Conservation (phyloP, 345 rosid species). For the Gossypium rotundifolium region DNA sequence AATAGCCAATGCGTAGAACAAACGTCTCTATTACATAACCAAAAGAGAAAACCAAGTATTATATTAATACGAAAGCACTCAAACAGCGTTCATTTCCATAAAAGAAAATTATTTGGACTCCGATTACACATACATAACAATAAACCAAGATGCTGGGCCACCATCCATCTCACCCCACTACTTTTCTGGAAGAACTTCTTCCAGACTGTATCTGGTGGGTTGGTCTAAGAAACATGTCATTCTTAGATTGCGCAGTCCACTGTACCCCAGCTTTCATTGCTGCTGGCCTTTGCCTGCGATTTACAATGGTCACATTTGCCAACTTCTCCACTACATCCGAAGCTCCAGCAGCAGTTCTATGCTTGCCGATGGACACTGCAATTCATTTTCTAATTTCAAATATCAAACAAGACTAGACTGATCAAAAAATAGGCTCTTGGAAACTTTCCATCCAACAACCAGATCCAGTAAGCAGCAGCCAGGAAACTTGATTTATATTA, state of each 20-base stretch:
- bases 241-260: conserved; percentile 42
- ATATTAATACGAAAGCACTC: background rate
- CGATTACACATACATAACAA: background rate
- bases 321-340: conserved; percentile 48
- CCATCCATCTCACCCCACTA: conserved; percentile 27
- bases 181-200: conserved; percentile 1
- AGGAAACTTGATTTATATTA: background rate
- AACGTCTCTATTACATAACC: too few relatives aligned
- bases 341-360: conserved; percentile 31
- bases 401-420: background rate
- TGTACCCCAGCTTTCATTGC: conserved; percentile 10
- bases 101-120: background rate
- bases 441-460: background rate
- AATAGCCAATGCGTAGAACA: too few relatives aligned
- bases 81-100: background rate
- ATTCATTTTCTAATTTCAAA: background rate
- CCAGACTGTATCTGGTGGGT: conserved; percentile 9
- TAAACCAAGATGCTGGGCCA: background rate
- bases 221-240: conserved; percentile 43
- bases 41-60: background rate
- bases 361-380: conserved; percentile 39
- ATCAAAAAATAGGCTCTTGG: background rate
- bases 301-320: conserved; percentile 38
- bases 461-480: background rate
- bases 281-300: conserved; percentile 33